Base-by-base conservation (phyloP, 2,329 filamentous ascomycete genomes). In the Paramyrothecium sp. region DNA sequence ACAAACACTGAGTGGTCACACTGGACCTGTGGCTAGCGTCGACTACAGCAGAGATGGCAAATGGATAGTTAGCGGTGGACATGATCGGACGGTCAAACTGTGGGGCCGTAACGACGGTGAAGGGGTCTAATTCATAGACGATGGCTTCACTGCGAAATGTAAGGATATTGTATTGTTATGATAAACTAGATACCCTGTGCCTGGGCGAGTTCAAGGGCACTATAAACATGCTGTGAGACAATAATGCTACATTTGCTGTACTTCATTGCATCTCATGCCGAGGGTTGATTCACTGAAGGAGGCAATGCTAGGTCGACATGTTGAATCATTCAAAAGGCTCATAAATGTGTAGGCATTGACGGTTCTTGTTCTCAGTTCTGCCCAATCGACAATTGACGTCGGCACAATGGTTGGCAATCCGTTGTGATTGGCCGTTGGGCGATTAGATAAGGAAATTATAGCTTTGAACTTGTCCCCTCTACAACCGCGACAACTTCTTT, bases 41-140 rank as follows among this genome's bases (percentile, higher is more conserved):
- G 95, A 99, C 76, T 86, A 97, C 54, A 96, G 90, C 68, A 81
- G 82, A 61, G 91, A 98, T 73, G 90, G 88, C 10, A 89, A 82
- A 69, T 99, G 92, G 91, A 96, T 99, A 72, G 90, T 94, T 22
- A 97, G 92, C 71, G 92, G 92, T 63, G 93, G 95, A 3, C 91
- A 97, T 70, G 95, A 99, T 74, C 85, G 93, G 55, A 98, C 94
- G 2, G 91, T 98, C 53, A 99, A 99, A 79, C 80, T 99, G 2
- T 99, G 95, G 95, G 91, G 91, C 4, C 85, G 92, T 62, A 94
- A 97, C 63, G 90, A 92, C 69, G 83, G 83, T 56, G 80, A 88
- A 63, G 75, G 75, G 22, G 63, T 84, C 33, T 85, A 63, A 68
- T 49, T 51, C 56, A 55, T 21, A 44, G n/a, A 17, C 38, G 38